These are phyloP conservation scores for Colletotrichum theobromicola DNA, from an alignment of 2,329 filamentous ascomycete species.

Conservation along the genomic window DNA sequence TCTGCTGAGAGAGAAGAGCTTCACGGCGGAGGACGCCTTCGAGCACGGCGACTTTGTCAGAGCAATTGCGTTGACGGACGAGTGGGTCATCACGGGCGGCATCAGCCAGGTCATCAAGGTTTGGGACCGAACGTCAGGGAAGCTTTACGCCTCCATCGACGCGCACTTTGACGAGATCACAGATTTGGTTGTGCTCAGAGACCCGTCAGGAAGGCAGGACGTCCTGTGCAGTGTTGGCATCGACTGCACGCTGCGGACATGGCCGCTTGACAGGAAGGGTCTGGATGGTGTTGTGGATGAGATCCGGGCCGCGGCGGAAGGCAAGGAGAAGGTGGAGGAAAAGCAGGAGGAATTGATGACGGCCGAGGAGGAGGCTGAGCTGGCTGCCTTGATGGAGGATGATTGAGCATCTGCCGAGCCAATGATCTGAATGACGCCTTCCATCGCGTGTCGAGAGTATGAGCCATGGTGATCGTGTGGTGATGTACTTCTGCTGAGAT, in stretches of 20 bases:
- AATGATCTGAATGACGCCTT: not conserved
- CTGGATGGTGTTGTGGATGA: conserved; percentile 55
- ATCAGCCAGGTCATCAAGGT: conserved; percentile 90
- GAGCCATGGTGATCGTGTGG: not conserved
- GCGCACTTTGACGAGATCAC: conserved; percentile 97
- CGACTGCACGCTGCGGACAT: conserved; percentile 85
- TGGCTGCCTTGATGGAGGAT: conserved; percentile 89
- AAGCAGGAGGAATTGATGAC: conserved; percentile 67
- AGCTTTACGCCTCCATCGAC: conserved; percentile 73
- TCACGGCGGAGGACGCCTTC: conserved; percentile 74
- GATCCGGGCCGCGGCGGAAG: conserved; percentile 49
- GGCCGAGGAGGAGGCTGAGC: conserved; percentile 88
- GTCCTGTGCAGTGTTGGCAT: conserved; percentile 83
- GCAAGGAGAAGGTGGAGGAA: conserved; percentile 42
- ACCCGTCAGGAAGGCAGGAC: conserved; percentile 36
- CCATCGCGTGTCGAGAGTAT: not conserved
- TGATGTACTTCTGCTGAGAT: not conserved
- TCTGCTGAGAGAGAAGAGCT: conserved; percentile 70
- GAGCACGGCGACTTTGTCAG: conserved; percentile 90
- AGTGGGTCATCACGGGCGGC: conserved; percentile 86
- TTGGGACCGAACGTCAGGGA: conserved; percentile 79
- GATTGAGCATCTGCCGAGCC: conserved; percentile 43
- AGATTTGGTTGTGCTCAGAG: conserved; percentile 69
- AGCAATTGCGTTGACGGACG: conserved; percentile 75
- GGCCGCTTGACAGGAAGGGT: conserved; percentile 72